These are phyloP conservation scores for Phytophthora lateralis DNA, from an alignment of 352 stramenopile genomes.

Conservation along the genomic window DNA sequence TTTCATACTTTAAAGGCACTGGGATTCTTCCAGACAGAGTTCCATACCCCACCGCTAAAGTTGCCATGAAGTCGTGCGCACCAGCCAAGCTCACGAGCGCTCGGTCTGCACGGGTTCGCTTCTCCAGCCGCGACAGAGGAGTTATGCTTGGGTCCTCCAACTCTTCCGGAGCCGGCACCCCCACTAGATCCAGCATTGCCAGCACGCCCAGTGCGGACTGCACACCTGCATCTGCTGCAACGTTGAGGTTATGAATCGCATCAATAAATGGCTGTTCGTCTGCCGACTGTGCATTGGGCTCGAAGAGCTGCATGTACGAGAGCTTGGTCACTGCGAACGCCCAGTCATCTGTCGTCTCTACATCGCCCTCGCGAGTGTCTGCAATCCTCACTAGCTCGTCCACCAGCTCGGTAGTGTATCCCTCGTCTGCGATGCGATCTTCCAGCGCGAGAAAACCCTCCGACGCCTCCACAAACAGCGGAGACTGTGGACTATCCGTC, in stretches of 20 bases:
- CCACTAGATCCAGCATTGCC: slow-evolving; percentile 64
- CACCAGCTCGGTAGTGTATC: slow-evolving; percentile 49
- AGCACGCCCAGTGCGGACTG: slow-evolving; percentile 46
- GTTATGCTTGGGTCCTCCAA: slow-evolving; percentile 14
- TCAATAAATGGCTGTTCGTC: slow-evolving; percentile 38
- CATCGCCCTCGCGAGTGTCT: slow-evolving; percentile 4
- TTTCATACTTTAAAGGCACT: slow-evolving; percentile 8
- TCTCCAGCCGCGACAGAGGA: slow-evolving; percentile 28
- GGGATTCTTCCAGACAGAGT: slow-evolving; percentile 46
- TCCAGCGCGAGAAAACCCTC: slow-evolving; percentile 58
- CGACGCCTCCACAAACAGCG: slow-evolving; percentile 38
- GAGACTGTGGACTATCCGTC: slow-evolving; percentile 2
- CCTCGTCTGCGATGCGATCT: slow-evolving; percentile 51
- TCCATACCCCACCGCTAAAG: slow-evolving; percentile 60
- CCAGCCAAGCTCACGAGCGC: slow-evolving; percentile 38
- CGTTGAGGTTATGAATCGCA: slow-evolving; percentile 49
- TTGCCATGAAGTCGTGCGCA: slow-evolving; percentile 56
- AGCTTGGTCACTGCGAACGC: slow-evolving; percentile 57
- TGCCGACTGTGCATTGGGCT: slow-evolving; percentile 25
- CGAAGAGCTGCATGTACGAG: slow-evolving; percentile 72
- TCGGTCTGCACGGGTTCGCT: slow-evolving; percentile 39
- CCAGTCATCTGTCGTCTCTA: slow-evolving; percentile 44
- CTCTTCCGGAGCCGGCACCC: slow-evolving; percentile 37
- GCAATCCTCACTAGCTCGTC: slow-evolving; percentile 37
- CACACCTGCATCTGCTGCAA: slow-evolving; percentile 51